Evolutionary conservation across 208 protist species (phyloP).

Genomic region (Plasmodiophora brassicae): DNA sequence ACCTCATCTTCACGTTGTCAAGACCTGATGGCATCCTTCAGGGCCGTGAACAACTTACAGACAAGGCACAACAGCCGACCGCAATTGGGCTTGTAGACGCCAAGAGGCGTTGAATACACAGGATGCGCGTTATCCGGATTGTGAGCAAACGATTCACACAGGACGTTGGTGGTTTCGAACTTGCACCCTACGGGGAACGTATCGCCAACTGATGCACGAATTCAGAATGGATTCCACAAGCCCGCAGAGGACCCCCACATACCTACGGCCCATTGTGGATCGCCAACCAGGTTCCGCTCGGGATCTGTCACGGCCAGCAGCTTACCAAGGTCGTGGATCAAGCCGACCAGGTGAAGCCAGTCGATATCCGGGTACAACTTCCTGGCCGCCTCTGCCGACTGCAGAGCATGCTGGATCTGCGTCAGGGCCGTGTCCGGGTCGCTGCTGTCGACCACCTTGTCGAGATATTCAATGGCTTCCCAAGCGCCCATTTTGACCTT

Average conservation of each 20-base stretch:
- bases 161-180: too few relatives aligned
- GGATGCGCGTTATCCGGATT: background rate
- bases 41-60: too few relatives aligned
- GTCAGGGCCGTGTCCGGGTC: conserved; percentile 36
- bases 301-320: background rate
- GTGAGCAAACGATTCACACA: background rate
- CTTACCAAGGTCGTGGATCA: conserved; percentile 43
- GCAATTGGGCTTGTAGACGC: background rate
- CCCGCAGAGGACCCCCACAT: background rate
- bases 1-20: too few relatives aligned
- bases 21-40: too few relatives aligned
- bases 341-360: conserved; percentile 33
- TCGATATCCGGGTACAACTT: conserved; percentile 29
- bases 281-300: background rate
- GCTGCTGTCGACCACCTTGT: conserved; percentile 25
- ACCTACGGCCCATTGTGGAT: background rate
- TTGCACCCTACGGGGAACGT: conserved; percentile 37
- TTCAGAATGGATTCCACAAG: too few relatives aligned
- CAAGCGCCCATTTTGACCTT: conserved; percentile 14
- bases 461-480: conserved; percentile 31
- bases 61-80: too few relatives aligned
- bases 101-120: background rate
- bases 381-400: conserved; percentile 24
- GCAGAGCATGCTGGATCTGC: conserved; percentile 19
- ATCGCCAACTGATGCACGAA: too few relatives aligned